Evolutionary conservation across 2,329 filamentous ascomycete genomes (phyloP).

Genomic region (Kalaharituber pfeilii): DNA sequence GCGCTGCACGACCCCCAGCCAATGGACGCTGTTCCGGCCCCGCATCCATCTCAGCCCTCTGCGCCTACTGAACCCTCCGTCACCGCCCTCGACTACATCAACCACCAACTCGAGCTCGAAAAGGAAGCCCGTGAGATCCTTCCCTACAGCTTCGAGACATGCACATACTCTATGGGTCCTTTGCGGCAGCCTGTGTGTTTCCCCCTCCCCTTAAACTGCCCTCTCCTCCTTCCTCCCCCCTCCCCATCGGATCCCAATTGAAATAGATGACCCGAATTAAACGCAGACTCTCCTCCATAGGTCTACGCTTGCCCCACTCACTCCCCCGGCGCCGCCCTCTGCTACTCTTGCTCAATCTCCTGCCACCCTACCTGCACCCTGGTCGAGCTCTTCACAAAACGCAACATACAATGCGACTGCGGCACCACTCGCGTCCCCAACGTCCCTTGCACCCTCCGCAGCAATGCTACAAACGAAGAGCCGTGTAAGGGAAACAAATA

Average conservation of each 20-base stretch:
- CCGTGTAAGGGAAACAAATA: constrained; percentile 63
- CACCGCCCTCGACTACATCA: constrained; percentile 43
- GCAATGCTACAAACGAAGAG: constrained; percentile 46
- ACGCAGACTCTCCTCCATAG: neutral
- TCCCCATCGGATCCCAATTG: constrained; percentile 5
- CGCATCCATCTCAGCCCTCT: no score
- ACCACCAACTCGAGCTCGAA: constrained; percentile 76
- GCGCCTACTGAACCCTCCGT: neutral
- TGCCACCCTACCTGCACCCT: constrained; percentile 91
- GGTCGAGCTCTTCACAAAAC: constrained; percentile 89
- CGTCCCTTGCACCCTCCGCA: constrained; percentile 61
- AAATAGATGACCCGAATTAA: neutral
- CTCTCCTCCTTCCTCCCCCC: constrained; percentile 40
- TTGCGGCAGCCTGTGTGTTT: constrained; percentile 56
- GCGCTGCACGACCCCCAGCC: no score
- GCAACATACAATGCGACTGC: constrained; percentile 92
- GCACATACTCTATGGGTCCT: constrained; percentile 75
- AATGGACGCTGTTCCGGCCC: no score
- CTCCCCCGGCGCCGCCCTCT: constrained; percentile 55
- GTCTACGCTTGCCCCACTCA: constrained; percentile 34
- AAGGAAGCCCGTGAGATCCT: constrained; percentile 87
- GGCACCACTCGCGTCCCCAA: constrained; percentile 63
- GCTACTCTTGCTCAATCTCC: constrained; percentile 90
- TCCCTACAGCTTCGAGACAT: constrained; percentile 87
- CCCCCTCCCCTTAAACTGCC: constrained; percentile 82